A percentile compares a stretch with the other conserved stretches of the same genome.
phyloP scores from a whole-genome alignment of 2,329 filamentous ascomycete genomes.

The Fusarium mangiferae region DNA sequence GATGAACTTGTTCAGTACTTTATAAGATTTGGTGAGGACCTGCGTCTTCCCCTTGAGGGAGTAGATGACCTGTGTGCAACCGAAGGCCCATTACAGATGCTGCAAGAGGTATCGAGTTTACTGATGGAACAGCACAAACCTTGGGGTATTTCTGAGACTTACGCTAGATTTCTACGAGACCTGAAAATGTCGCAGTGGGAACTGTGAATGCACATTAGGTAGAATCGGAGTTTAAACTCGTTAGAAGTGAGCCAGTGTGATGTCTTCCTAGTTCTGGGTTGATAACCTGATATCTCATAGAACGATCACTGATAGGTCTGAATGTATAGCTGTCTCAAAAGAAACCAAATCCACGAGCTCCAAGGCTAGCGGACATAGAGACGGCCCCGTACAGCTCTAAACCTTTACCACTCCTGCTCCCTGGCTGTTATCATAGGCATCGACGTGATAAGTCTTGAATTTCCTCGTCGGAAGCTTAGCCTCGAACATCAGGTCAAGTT shows the following conservation, averaged over 20 bases:
- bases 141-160: not conserved
- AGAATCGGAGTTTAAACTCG: fast-evolving
- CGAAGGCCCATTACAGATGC: not conserved
- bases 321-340: not conserved
- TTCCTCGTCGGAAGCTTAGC: not conserved
- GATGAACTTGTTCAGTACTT: not conserved
- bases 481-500: not conserved
- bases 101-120: not conserved
- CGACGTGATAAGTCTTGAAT: not conserved
- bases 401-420: not conserved
- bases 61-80: not conserved
- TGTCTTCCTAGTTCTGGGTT: not conserved
- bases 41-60: not conserved
- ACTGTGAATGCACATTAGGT: fast-evolving
- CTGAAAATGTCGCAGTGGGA: not conserved
- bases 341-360: fast-evolving
- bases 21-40: not conserved
- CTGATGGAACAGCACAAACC: not conserved
- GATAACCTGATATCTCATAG: not conserved
- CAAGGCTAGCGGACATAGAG: not conserved
- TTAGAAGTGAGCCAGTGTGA: not conserved
- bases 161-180: not conserved
- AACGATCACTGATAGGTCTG: too few species aligned
- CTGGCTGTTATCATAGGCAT: not conserved
- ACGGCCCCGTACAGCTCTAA: not conserved